Base-by-base conservation (phyloP, 257 asterid species). In the Haberlea rhodopensis region DNA sequence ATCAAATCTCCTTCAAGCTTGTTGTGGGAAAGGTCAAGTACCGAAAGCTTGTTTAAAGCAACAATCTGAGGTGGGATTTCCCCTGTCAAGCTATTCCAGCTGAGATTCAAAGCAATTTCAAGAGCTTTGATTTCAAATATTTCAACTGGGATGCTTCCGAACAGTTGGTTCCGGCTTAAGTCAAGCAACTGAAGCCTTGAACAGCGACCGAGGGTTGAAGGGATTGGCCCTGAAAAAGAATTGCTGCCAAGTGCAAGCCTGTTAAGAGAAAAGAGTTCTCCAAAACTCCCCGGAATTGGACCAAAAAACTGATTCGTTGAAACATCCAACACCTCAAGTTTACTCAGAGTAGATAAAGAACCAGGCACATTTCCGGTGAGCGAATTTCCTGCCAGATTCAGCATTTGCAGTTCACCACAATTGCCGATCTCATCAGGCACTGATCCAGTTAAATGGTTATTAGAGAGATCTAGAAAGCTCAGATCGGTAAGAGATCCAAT, bases 391-490 rank as follows among this genome's bases (percentile, higher is more conserved):
- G 87, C 76, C 55, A 86, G 74, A 53, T 76, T 82, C 81, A 89
- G 67, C 90, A 86, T 77, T 66, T 89, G 88, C 56, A 89, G 63
- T 31, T 79, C 83, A 62, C 62, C 72, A 70, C 96, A 89, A 58
- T 82, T 75, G 0, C 83, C 88, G 37, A 89, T 76, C 71, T 86
- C 90, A 71, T 71, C 84, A 61, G 96, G 95, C 16, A 89, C 63
- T 4, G 64, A 45, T 40, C 95, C 96, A 61, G 52, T 73, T 5
- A 89, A 67, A 40, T 57, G 76, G 63, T 85, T 84, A 49, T 77
- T 66, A 1, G 96, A 84, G n/a, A 89, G 52, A 59, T 89, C 96
- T 53, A 89, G 90, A 75, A 89, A 89, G 56, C 75, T 86, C n/a
- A 89, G 90, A 31, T 54, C 73, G 1, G 78, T 65, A 0, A 89